These are phyloP conservation scores for Fraxinus latifolia DNA, from an alignment of 305 asterid species.

Conservation along the genomic window DNA sequence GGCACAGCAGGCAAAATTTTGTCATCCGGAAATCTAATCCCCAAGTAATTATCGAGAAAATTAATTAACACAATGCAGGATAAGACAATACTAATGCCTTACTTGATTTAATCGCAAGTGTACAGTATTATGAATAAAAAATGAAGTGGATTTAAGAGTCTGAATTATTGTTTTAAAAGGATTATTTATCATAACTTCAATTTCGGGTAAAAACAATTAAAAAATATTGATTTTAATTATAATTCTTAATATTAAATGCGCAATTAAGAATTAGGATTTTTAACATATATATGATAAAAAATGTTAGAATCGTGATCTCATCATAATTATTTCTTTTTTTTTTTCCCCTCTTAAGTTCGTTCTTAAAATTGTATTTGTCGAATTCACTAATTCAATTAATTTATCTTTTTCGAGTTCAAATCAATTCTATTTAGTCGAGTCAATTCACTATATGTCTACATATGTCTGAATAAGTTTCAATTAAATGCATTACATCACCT, in stretches of 20 bases:
- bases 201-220: too few species aligned
- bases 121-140: too few species aligned
- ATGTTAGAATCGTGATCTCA: neutral
- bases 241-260: too few species aligned
- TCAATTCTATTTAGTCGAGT: neutral
- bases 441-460: too few species aligned
- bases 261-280: neutral
- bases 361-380: neutral
- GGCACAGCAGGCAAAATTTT: neutral
- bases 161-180: too few species aligned
- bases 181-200: neutral
- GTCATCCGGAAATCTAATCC: neutral
- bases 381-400: neutral
- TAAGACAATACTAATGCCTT: slow-evolving; percentile 4
- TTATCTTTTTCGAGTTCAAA: neutral
- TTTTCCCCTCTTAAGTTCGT: neutral
- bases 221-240: too few species aligned
- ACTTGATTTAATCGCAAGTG: neutral
- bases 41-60: neutral
- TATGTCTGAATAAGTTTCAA: too few species aligned
- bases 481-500: neutral
- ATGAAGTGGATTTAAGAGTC: neutral
- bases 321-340: neutral
- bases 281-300: neutral
- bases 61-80: slow-evolving; percentile 6